A percentile compares a stretch with the other conserved stretches of the same genome.
Evolutionary conservation across 306 rosid genomes (phyloP).

Genomic region (Ormosia emarginata): DNA sequence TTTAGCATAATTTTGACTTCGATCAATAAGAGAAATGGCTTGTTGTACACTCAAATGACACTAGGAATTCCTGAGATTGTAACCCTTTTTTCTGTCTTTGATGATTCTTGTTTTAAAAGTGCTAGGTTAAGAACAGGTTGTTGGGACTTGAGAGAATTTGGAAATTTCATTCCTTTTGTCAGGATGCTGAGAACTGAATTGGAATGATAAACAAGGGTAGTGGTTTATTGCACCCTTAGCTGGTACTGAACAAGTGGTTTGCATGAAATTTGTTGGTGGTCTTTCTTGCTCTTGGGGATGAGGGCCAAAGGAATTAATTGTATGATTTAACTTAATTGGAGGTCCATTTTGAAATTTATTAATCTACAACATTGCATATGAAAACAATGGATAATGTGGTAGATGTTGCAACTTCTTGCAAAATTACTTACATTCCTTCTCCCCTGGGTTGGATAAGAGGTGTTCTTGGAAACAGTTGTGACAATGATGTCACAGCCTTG

Average conservation of each 20-base stretch:
- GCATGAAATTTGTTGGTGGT: not conserved
- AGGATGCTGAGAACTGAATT: not conserved
- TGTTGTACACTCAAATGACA: not conserved
- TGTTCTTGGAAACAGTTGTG: not conserved
- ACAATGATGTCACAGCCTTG: not conserved
- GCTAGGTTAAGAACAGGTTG: not conserved
- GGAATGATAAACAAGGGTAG: not conserved
- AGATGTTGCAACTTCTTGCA: not conserved
- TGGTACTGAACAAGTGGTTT: not conserved
- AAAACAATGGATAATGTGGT: conserved; percentile 2
- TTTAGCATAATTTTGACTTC: not conserved
- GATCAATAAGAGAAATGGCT: not conserved
- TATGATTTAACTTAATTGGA: not conserved
- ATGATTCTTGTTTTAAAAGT: not conserved
- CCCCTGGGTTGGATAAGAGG: not conserved
- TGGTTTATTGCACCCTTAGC: conserved; percentile 2
- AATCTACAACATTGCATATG: not conserved
- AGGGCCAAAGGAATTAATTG: not conserved
- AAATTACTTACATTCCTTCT: not conserved
- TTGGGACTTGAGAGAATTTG: not conserved
- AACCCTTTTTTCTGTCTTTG: not conserved
- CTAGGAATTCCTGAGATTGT: not conserved
- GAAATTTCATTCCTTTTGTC: not conserved
- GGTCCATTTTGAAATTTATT: not conserved
- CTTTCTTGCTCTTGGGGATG: not conserved